These are phyloP conservation scores for Boletus mariae DNA, from an alignment of 1,284 basidiomycete genomes.

Conservation along the genomic window DNA sequence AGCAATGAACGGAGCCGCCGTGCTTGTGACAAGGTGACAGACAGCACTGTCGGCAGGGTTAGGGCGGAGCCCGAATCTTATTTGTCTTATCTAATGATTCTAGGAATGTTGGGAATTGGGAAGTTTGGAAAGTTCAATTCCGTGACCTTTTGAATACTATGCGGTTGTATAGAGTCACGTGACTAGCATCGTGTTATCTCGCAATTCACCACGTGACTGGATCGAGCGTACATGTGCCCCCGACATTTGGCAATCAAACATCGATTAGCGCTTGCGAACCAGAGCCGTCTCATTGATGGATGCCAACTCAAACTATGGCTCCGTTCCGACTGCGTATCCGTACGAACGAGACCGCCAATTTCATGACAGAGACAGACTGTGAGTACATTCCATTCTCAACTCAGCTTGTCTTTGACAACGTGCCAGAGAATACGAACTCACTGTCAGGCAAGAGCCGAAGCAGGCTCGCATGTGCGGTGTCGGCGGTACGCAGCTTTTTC, in stretches of 20 bases:
- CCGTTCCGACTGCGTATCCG: constrained; percentile 25
- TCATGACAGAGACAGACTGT: constrained; percentile 31
- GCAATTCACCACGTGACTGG: neutral
- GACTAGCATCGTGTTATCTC: neutral
- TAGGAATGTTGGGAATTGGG: no score
- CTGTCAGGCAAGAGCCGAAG: constrained; percentile 84
- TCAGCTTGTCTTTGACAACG: neutral
- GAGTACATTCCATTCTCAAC: constrained; percentile 10
- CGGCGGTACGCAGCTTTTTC: constrained; percentile 68
- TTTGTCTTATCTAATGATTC: no score
- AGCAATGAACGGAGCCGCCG: no score
- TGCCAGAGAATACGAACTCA: constrained; percentile 76
- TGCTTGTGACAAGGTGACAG: no score
- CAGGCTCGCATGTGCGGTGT: constrained; percentile 92
- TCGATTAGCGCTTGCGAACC: constrained; percentile 16
- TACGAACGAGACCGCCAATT: constrained; percentile 30
- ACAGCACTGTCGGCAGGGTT: no score
- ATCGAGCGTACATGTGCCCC: neutral
- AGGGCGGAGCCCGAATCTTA: no score
- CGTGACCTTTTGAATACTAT: no score
- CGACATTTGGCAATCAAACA: constrained; percentile 2
- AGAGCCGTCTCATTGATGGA: constrained; percentile 19
- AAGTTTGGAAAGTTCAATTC: no score
- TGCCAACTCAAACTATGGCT: constrained; percentile 20
- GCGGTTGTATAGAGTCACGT: neutral